phyloP scores from a whole-genome alignment of 2,329 filamentous ascomycete species.

The Thielaviopsis populi region DNA sequence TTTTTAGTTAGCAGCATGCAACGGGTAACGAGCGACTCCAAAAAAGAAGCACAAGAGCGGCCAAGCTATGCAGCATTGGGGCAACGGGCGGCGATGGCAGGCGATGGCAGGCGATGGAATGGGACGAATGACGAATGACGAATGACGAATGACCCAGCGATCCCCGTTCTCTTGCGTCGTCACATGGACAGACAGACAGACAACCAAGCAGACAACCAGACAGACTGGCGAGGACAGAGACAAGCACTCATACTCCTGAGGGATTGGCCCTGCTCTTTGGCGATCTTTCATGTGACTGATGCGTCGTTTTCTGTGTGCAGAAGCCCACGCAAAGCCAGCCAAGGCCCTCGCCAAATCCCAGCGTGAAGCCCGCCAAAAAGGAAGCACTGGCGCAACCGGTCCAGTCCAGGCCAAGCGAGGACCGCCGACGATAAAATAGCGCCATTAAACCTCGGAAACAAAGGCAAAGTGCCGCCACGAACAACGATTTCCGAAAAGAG shows the following conservation, averaged over 20 bases:
- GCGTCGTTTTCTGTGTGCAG: background rate
- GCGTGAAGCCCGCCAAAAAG: background rate
- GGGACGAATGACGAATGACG: too few relatives aligned
- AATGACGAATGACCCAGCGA: too few relatives aligned
- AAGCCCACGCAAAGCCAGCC: background rate
- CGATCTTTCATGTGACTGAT: background rate
- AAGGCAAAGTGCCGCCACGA: background rate
- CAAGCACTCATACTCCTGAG: too few relatives aligned
- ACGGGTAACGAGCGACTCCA: background rate
- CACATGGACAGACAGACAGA: background rate
- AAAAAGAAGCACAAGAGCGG: background rate
- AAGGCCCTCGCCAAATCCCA: background rate
- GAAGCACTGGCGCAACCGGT: background rate
- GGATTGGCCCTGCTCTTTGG: background rate
- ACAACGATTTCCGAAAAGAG: background rate
- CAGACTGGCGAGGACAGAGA: background rate
- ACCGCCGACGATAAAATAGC: background rate
- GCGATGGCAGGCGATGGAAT: background rate
- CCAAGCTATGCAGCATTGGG: too few relatives aligned
- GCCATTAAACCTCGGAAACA: background rate
- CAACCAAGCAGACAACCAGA: background rate
- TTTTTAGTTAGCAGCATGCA: background rate
- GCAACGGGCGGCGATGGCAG: background rate
- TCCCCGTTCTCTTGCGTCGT: too few relatives aligned
- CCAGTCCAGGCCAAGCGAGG: background rate